Conservation (phyloP, 2,329 filamentous ascomycete species). For the Talaromyces sp. region DNA sequence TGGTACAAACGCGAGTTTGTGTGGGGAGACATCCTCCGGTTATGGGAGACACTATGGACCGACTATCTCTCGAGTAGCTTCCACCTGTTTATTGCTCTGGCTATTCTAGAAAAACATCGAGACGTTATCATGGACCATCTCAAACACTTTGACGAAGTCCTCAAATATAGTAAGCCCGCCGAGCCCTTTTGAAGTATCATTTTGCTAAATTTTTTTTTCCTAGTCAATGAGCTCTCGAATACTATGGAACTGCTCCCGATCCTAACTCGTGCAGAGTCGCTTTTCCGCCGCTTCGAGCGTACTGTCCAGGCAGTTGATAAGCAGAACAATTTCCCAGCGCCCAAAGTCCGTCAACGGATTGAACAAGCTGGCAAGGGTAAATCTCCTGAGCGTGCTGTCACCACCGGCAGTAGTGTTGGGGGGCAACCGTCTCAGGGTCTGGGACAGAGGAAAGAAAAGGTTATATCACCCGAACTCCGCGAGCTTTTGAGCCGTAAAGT, state of each 20-base stretch:
- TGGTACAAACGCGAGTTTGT: slow-evolving; percentile 98
- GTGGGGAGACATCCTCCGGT: slow-evolving; percentile 77
- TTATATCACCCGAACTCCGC: slow-evolving; percentile 62
- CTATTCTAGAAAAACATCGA: slow-evolving; percentile 93
- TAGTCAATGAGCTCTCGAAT: slow-evolving; percentile 90
- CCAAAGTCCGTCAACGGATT: slow-evolving; percentile 46
- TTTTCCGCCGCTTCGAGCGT: slow-evolving; percentile 84
- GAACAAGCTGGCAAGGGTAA: slow-evolving; percentile 29
- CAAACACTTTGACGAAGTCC: slow-evolving; percentile 89
- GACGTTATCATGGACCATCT: slow-evolving; percentile 94
- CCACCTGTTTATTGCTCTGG: slow-evolving; percentile 88
- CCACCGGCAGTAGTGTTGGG: slow-evolving; percentile 14
- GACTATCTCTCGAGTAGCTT: slow-evolving; percentile 86
- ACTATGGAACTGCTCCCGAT: slow-evolving; percentile 88
- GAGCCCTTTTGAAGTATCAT: neutral
- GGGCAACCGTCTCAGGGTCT: slow-evolving; percentile 18
- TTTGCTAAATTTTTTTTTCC: slow-evolving; percentile 3
- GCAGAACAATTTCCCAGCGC: slow-evolving; percentile 75
- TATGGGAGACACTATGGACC: slow-evolving; percentile 95
- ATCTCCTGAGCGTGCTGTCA: slow-evolving; percentile 22
- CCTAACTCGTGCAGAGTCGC: slow-evolving; percentile 77
- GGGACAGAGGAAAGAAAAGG: slow-evolving; percentile 38
- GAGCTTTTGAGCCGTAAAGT: slow-evolving; percentile 55
- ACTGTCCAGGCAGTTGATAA: slow-evolving; percentile 90
- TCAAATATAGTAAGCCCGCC: slow-evolving; percentile 76